Conservation (phyloP, 192 early-diverging fungal genomes). For the Backusella parvicylindrica region DNA sequence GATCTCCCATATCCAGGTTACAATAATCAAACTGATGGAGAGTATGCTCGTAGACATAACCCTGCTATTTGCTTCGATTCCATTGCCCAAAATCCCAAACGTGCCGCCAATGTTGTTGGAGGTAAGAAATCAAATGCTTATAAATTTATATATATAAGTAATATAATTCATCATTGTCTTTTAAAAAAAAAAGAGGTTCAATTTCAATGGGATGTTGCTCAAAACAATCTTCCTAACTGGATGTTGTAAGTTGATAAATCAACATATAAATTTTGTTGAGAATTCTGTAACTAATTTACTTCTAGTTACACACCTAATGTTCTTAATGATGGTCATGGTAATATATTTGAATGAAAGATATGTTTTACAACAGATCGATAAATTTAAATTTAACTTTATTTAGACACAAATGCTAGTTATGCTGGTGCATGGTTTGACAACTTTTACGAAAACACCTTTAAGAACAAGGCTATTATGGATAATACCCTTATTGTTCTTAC, state of each 20-base stretch:
- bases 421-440: slow-evolving; percentile 49
- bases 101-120: slow-evolving; percentile 10
- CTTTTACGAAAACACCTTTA: slow-evolving; percentile 52
- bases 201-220: not conserved
- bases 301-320: slow-evolving; percentile 49
- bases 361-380: not conserved
- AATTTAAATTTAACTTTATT: not conserved
- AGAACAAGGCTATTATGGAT: slow-evolving; percentile 41
- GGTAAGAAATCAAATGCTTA: not conserved
- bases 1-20: slow-evolving; percentile 12
- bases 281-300: not conserved
- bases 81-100: slow-evolving; percentile 6
- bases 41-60: slow-evolving; percentile 23
- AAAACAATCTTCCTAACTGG: slow-evolving; percentile 12
- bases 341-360: not conserved
- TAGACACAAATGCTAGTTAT: slow-evolving; percentile 35
- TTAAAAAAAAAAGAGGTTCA: not conserved
- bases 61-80: slow-evolving; percentile 24
- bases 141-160: not conserved
- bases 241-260: slow-evolving; percentile 14
- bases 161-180: not conserved
- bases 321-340: slow-evolving; percentile 47
- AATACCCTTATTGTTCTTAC: slow-evolving; percentile 43
- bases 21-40: not conserved
- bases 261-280: not conserved